phyloP scores from a whole-genome alignment of 805 yeast genomes.

The Myxozyma lipomycoides region DNA sequence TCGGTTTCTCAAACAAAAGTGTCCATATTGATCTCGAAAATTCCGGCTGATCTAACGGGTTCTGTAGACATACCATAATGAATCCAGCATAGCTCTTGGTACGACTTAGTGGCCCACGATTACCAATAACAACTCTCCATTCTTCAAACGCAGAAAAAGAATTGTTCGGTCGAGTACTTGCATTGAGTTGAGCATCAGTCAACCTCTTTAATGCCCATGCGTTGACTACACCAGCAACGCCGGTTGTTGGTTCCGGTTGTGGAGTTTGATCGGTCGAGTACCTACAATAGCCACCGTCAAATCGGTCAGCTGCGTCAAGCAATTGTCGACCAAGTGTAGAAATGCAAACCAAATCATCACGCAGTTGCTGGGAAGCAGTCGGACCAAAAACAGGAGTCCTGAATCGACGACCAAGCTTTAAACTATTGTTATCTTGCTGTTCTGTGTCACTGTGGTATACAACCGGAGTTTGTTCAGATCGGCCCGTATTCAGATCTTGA shows the following conservation, averaged over 20 bases:
- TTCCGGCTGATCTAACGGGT: background rate
- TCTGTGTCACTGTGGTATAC: too few species aligned
- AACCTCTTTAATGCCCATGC: conserved; percentile 13
- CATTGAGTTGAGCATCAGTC: conserved; percentile 18
- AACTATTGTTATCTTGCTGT: too few species aligned
- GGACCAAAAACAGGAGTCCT: too few species aligned
- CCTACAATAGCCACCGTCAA: too few species aligned
- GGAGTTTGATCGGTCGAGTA: too few species aligned
- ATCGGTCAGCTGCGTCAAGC: too few species aligned
- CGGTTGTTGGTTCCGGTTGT: too few species aligned
- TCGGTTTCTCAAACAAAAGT: conserved; percentile 8
- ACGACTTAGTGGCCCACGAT: conserved; percentile 11
- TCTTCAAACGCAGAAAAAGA: background rate
- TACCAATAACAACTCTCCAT: conserved; percentile 8
- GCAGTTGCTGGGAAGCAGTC: too few species aligned
- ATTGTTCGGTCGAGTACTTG: background rate
- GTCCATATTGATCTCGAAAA: conserved; percentile 6
- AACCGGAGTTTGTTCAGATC: too few species aligned
- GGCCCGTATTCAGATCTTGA: background rate
- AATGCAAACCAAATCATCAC: too few species aligned
- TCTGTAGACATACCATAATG: conserved; percentile 6
- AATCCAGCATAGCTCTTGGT: conserved; percentile 19
- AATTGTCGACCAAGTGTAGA: too few species aligned
- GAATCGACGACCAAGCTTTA: too few species aligned
- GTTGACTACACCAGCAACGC: conserved; percentile 1